Percentiles rank a stretch among this genome's conserved stretches.
Conservation (phyloP, 305 asterid genomes). For the Fraxinus velutina region DNA sequence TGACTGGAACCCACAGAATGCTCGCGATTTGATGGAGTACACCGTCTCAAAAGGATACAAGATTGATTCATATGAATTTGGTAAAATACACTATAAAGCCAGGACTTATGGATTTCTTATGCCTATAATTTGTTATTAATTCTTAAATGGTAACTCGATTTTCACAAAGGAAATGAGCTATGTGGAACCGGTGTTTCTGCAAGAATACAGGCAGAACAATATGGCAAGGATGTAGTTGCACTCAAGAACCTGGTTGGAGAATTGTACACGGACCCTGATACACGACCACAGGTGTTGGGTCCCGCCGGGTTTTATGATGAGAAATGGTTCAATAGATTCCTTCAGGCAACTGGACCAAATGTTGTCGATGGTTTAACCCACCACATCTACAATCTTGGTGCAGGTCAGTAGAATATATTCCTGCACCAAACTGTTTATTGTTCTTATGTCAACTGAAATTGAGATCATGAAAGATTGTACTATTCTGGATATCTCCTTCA, state of each 20-base stretch:
- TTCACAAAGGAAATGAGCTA: conserved; percentile 69
- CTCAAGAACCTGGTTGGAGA: conserved; percentile 43
- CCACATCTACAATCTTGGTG: conserved; percentile 78
- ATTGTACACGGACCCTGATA: conserved; percentile 35
- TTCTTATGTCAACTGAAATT: background rate
- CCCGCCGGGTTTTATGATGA: conserved; percentile 72
- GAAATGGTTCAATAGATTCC: conserved; percentile 54
- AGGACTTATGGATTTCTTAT: background rate
- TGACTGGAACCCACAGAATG: conserved; percentile 55
- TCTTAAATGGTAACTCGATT: background rate
- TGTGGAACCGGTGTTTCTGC: conserved; percentile 52
- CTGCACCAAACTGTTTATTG: background rate
- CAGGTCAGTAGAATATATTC: conserved; percentile 36
- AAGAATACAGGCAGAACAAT: conserved; percentile 58
- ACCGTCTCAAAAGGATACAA: conserved; percentile 55
- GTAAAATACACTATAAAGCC: conserved; percentile 26
- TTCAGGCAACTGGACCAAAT: conserved; percentile 49
- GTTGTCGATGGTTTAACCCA: conserved; percentile 68
- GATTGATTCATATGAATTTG: conserved; percentile 78
- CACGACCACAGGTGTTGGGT: conserved; percentile 56
- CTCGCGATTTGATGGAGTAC: conserved; percentile 56
- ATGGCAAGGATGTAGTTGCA: conserved; percentile 49
- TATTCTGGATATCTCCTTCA: background rate
- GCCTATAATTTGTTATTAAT: background rate
- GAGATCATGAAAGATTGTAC: background rate